Conservation (phyloP, 352 stramenopile species). For the Globisporangium apiculatum region DNA sequence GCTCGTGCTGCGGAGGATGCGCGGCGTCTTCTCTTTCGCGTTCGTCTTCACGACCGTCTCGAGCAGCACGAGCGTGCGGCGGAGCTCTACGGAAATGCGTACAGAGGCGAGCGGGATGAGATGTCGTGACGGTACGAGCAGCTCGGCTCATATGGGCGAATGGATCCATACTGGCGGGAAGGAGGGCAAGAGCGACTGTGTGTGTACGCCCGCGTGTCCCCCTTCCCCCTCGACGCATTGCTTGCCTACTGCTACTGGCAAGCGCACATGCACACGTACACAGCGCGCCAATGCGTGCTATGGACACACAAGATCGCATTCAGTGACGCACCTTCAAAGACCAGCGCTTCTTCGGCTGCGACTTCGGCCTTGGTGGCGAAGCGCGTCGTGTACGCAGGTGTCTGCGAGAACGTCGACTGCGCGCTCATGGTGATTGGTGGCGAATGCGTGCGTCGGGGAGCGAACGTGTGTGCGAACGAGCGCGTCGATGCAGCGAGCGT, state of each 20-base stretch:
- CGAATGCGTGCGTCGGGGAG: neutral
- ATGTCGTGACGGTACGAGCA: neutral
- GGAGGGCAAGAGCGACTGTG: constrained; percentile 1
- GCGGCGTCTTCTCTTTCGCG: constrained; percentile 79
- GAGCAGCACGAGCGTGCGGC: constrained; percentile 61
- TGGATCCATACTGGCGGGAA: neutral
- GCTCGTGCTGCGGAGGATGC: constrained; percentile 71
- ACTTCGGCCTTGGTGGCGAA: constrained; percentile 39
- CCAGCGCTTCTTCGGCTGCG: constrained; percentile 41
- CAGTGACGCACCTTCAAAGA: constrained; percentile 51
- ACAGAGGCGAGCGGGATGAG: too few relatives aligned
- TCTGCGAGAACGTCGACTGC: constrained; percentile 72
- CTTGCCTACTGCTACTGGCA: too few relatives aligned
- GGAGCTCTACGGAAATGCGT: constrained; percentile 39
- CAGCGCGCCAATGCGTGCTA: neutral
- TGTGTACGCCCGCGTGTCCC: too few relatives aligned
- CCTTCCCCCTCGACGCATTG: too few relatives aligned
- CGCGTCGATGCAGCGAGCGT: neutral
- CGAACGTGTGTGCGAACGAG: neutral
- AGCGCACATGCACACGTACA: neutral
- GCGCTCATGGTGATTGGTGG: constrained; percentile 39
- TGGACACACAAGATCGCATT: constrained; percentile 4
- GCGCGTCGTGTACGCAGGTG: constrained; percentile 43
- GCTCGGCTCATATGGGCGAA: neutral
- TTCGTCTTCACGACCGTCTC: constrained; percentile 79